Evolutionary conservation across 768 basidiomycete genomes (phyloP).

Genomic region (Lentinus brumalis): DNA sequence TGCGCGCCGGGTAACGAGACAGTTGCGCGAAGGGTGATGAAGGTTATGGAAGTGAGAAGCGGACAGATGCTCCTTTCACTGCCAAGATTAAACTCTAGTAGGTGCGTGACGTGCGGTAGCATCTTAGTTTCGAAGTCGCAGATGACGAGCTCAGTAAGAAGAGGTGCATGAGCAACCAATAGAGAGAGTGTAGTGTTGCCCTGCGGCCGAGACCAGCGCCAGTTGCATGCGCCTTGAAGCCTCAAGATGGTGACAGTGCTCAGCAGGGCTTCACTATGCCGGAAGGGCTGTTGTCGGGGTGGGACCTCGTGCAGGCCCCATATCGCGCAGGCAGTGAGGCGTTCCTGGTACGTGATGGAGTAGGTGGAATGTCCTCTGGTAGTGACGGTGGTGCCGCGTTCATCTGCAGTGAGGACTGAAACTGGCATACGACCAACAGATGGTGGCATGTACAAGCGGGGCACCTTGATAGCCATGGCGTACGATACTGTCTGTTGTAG

Average conservation of each 20-base stretch:
- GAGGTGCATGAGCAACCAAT: neutral
- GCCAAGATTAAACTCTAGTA: too few relatives aligned
- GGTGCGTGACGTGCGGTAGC: too few relatives aligned
- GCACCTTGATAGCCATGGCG: too few relatives aligned
- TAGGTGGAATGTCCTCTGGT: neutral
- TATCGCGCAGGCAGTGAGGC: too few relatives aligned
- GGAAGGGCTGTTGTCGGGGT: too few relatives aligned
- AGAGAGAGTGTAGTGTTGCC: neutral
- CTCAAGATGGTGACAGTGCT: neutral
- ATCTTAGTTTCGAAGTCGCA: neutral
- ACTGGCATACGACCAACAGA: neutral
- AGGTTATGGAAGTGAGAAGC: neutral
- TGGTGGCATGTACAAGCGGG: neutral
- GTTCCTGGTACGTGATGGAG: neutral
- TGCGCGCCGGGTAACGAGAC: neutral
- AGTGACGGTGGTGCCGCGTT: neutral
- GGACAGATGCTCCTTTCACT: too few relatives aligned
- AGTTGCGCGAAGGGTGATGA: neutral
- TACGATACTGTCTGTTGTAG: neutral
- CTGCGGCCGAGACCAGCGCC: neutral
- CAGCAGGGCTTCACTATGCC: neutral
- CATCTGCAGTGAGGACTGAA: neutral
- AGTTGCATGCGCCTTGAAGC: neutral
- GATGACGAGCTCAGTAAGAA: neutral
- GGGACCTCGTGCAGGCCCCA: too few relatives aligned